Evolutionary conservation across 495 filamentous ascomycete species (phyloP), one percentile per base, ranked within the genome.

Genomic region (Parachaetomium inaequale): DNA sequence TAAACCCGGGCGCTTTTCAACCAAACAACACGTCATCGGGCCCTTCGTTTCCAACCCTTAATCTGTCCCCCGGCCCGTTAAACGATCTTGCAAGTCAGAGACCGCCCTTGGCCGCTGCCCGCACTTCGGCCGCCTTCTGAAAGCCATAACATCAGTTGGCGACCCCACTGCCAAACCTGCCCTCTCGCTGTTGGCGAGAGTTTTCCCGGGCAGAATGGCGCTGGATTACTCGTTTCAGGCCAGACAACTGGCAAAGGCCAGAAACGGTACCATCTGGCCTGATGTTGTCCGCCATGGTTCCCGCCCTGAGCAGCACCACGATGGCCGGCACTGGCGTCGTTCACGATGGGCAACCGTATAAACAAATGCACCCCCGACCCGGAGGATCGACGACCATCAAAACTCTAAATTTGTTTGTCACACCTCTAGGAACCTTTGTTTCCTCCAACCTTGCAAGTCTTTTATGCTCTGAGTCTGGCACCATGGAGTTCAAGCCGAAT

Each of bases 401-500:
- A 51, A 45, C 52, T 21, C 10, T 31, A 31, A 2, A 19, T 42
- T 31, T 21, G 12, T 58, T 58, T 7, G 19, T 32, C 7, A 47
- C 31, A 3, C 15, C 34, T 11, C 31, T 12, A 11, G 5, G 38
- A 12, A 14, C 31, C 23, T 4, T 15, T 26, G 5, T 8, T 31
- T 7, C 26, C 31, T n/a, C 17, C 29, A 14, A 50, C n/a, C 12
- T 12, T 14, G 10, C 36, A 17, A 21, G 17, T 17, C 19, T 49
- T 43, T 0, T 6, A n/a, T 14, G 17, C 8, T 23, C 10, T 6
- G 8, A 51, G 3, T 17, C 28, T 4, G 5, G 7, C 47, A 40
- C 6, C 3, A 66, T 67, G 58, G 65, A 56, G n/a, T 64, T 58
- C 40, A 59, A 38, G 47, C 56, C 34, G 8, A 59, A 58, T 29